Evolutionary conservation across 2,329 filamentous ascomycete genomes (phyloP).

Genomic region (Colletotrichum orbiculare): DNA sequence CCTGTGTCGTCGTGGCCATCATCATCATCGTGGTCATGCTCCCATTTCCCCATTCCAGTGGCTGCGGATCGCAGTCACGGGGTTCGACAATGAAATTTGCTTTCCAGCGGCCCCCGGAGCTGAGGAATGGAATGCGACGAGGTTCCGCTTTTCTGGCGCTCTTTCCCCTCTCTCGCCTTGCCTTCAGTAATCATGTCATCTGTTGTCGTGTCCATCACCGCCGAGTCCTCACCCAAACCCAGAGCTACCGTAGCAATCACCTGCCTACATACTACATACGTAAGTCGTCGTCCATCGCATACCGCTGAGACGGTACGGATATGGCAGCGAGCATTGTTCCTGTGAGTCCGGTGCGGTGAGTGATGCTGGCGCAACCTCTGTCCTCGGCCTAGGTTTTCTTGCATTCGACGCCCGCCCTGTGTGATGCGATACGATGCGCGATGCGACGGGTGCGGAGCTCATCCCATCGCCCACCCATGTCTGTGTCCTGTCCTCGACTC

Average conservation of each 20-base stretch:
- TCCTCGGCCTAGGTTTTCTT: conserved; percentile 1
- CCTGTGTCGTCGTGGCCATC: too few species aligned
- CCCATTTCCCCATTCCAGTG: conserved; percentile 6
- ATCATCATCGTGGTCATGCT: conserved; percentile 11
- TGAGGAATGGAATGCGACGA: conserved; percentile 22
- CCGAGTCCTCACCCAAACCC: neutral
- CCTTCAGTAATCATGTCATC: conserved; percentile 20
- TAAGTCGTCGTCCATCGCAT: too few species aligned
- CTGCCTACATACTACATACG: too few species aligned
- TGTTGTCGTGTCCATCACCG: conserved; percentile 7
- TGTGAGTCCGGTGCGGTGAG: neutral
- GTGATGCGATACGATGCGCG: conserved; percentile 11
- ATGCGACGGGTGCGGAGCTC: conserved; percentile 2
- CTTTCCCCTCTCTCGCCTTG: conserved; percentile 20
- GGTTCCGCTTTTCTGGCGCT: conserved; percentile 32
- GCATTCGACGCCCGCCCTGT: conserved; percentile 6
- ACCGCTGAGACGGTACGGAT: too few species aligned
- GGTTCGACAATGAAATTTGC: conserved; percentile 33
- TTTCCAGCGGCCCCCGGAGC: conserved; percentile 16
- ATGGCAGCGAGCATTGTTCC: neutral
- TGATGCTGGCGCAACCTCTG: neutral
- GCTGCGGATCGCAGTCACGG: conserved; percentile 26
- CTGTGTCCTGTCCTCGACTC: conserved; percentile 8
- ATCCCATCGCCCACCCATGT: conserved; percentile 9
- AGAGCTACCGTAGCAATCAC: too few species aligned